Conservation (phyloP, 495 filamentous ascomycete genomes). For the Umbilicaria muhlenbergii region DNA sequence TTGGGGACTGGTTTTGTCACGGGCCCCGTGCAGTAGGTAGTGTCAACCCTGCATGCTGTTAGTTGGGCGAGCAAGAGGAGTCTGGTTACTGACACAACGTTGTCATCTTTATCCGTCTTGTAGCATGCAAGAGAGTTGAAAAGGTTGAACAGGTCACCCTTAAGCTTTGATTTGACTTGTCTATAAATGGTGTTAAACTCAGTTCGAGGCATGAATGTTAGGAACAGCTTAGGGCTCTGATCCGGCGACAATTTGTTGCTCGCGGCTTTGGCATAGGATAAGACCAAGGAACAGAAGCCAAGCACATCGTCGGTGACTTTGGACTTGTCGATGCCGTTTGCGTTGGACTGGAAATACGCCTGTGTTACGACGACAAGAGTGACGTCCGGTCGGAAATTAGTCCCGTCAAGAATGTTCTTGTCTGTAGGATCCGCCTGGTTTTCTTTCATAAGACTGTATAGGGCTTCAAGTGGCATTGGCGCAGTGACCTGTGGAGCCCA, state of each 20-base stretch:
- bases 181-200: constrained; percentile 10
- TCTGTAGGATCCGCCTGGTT: background rate
- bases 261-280: constrained; percentile 12
- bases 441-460: constrained; percentile 5
- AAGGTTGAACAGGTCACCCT: constrained; percentile 5
- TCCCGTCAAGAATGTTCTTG: too few relatives aligned
- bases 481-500: constrained; percentile 10
- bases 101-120: constrained; percentile 2
- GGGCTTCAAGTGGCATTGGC: constrained; percentile 12
- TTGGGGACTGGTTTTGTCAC: background rate
- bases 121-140: constrained; percentile 12
- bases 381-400: background rate
- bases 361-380: constrained; percentile 5
- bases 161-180: constrained; percentile 4
- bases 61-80: background rate
- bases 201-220: constrained; percentile 13
- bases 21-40: constrained; percentile 1
- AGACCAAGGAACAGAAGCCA: constrained; percentile 10
- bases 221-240: constrained; percentile 1
- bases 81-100: constrained; percentile 1
- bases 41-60: constrained; percentile 1
- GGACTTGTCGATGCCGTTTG: constrained; percentile 2
- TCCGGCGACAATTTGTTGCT: background rate
- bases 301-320: constrained; percentile 9
- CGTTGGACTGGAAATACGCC: constrained; percentile 8